phyloP scores from a whole-genome alignment of 2,329 filamentous ascomycete species.

The Colletotrichum australisinense region DNA sequence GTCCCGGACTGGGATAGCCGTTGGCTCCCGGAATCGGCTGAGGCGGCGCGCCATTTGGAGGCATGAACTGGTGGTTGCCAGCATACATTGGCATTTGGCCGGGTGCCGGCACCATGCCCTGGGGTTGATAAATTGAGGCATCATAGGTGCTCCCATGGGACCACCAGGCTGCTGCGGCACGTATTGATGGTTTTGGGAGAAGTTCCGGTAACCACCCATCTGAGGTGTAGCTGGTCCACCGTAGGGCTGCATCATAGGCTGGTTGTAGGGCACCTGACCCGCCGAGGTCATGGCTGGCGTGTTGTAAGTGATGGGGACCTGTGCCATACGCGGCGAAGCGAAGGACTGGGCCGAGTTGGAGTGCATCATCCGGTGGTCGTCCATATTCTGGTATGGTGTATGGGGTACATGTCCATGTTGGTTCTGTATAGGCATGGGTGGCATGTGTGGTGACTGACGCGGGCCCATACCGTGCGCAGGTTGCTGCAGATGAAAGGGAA shows the following conservation, averaged over 20 bases:
- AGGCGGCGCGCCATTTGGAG: conserved; percentile 62
- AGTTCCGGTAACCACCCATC: conserved; percentile 76
- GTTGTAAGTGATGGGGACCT: conserved; percentile 74
- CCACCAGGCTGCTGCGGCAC: conserved; percentile 73
- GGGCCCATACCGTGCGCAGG: conserved; percentile 75
- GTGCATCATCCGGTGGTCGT: conserved; percentile 91
- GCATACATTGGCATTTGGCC: conserved; percentile 85
- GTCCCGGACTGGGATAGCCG: conserved; percentile 89
- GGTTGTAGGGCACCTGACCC: conserved; percentile 76
- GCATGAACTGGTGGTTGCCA: conserved; percentile 74
- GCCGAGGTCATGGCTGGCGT: conserved; percentile 75
- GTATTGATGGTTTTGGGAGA: conserved; percentile 79
- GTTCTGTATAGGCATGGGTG: conserved; percentile 80
- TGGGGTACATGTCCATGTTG: conserved; percentile 76
- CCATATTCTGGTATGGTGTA: conserved; percentile 76
- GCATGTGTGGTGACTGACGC: conserved; percentile 79
- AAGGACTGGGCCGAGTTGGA: conserved; percentile 86
- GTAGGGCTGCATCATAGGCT: conserved; percentile 77
- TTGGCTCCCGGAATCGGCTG: conserved; percentile 74
- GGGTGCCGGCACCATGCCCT: conserved; percentile 74
- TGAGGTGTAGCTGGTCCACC: conserved; percentile 77
- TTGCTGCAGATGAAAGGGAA: conserved; percentile 86
- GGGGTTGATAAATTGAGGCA: conserved; percentile 83
- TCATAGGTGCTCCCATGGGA: conserved; percentile 81
- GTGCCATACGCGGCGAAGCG: conserved; percentile 83